Percentiles rank a stretch among this genome's conserved stretches.
These are phyloP conservation scores for Phlebiopsis gigantea DNA, from an alignment of 768 basidiomycete genomes.

Conservation along the genomic window DNA sequence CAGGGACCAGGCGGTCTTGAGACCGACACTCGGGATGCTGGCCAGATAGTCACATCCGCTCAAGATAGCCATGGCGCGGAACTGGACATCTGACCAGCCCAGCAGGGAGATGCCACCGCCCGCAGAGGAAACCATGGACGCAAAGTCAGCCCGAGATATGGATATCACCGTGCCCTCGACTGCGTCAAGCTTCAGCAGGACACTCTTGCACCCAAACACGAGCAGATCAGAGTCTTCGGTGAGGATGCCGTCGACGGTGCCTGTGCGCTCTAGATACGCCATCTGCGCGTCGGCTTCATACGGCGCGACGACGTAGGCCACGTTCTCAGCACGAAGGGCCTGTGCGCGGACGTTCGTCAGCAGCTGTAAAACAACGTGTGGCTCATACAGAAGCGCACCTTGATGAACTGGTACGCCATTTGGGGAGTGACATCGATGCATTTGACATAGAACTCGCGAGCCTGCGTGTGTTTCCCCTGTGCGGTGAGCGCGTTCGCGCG, in stretches of 20 bases:
- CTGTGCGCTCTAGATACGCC: conserved; percentile 80
- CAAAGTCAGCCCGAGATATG: conserved; percentile 67
- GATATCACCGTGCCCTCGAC: conserved; percentile 57
- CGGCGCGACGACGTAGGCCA: conserved; percentile 89
- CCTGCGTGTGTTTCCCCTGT: conserved; percentile 76
- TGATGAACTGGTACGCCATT: conserved; percentile 97
- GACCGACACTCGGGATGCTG: conserved; percentile 84
- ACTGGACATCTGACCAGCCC: conserved; percentile 88
- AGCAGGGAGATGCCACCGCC: conserved; percentile 66
- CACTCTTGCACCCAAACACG: conserved; percentile 91
- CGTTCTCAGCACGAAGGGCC: conserved; percentile 79
- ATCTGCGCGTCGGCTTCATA: conserved; percentile 99
- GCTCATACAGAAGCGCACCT: conserved; percentile 46
- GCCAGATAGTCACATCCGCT: conserved; percentile 92
- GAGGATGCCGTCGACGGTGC: conserved; percentile 84
- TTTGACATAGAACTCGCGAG: conserved; percentile 85
- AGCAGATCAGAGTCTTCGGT: conserved; percentile 98
- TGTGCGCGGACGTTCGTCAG: conserved; percentile 27
- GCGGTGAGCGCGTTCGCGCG: conserved; percentile 67
- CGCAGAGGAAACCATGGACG: conserved; percentile 40
- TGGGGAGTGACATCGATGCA: conserved; percentile 94
- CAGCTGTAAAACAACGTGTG: not conserved
- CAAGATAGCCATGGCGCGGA: conserved; percentile 89
- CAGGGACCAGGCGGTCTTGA: conserved; percentile 87
- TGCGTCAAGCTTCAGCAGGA: conserved; percentile 89